Evolutionary conservation across 2,329 filamentous ascomycete species (phyloP).

Genomic region (Diaporthe vexans): DNA sequence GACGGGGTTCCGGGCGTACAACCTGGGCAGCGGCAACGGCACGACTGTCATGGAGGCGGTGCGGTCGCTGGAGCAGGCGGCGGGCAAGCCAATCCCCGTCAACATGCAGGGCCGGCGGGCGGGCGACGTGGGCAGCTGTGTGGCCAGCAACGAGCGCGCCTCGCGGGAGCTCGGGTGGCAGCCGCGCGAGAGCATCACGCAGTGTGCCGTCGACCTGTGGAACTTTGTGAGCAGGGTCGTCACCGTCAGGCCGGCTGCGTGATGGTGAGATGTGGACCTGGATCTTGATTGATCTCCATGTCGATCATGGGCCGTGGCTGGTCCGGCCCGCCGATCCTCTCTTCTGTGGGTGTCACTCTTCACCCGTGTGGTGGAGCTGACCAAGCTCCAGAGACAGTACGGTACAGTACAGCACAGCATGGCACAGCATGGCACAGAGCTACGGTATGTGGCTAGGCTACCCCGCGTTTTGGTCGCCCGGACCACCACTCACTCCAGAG

Average conservation of each 20-base stretch:
- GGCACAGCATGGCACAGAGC: no score
- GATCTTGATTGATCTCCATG: no score
- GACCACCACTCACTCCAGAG: background rate
- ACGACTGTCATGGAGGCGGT: slow-evolving; percentile 61
- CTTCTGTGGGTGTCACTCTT: no score
- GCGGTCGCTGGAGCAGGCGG: slow-evolving; percentile 54
- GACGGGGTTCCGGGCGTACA: slow-evolving; percentile 59
- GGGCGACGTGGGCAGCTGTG: slow-evolving; percentile 60
- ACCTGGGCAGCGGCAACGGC: slow-evolving; percentile 61
- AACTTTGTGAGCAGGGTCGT: slow-evolving; percentile 48
- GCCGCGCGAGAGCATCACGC: slow-evolving; percentile 49
- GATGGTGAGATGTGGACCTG: no score
- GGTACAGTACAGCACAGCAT: no score
- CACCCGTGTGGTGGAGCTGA: slow-evolving; percentile 12
- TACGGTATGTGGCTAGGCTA: background rate
- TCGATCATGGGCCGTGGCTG: slow-evolving; percentile 19
- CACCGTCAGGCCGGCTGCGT: slow-evolving; percentile 4
- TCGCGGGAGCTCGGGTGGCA: slow-evolving; percentile 59
- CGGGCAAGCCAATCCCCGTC: slow-evolving; percentile 53
- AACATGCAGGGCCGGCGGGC: slow-evolving; percentile 54
- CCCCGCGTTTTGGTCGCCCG: slow-evolving; percentile 10
- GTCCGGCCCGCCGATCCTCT: slow-evolving; percentile 21
- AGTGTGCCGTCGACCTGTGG: slow-evolving; percentile 53
- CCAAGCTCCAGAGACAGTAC: no score
- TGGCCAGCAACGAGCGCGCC: slow-evolving; percentile 57